phyloP scores from a whole-genome alignment of 306 rosid species.

The Sechiopsis laciniata region DNA sequence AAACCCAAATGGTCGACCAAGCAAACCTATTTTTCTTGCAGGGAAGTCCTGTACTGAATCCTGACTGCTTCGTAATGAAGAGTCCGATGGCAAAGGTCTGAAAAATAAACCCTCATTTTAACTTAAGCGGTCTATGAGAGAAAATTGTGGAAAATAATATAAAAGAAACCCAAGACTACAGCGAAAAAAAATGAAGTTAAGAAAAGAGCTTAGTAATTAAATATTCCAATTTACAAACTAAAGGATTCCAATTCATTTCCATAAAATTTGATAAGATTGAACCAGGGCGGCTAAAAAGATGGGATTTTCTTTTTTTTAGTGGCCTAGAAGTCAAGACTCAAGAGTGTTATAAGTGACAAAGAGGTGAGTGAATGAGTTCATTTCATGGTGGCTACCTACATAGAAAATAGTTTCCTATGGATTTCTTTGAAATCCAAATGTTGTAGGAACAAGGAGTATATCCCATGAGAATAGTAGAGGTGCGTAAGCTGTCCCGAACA shows the following conservation, averaged over 20 bases:
- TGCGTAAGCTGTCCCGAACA: no score
- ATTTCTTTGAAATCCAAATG: no score
- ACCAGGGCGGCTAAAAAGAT: neutral
- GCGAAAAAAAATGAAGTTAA: neutral
- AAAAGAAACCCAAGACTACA: neutral
- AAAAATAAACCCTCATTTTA: constrained; percentile 26
- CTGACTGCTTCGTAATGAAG: constrained; percentile 49
- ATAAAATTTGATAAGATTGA: neutral
- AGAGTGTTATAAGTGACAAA: no score
- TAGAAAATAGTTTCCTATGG: no score
- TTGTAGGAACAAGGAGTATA: no score
- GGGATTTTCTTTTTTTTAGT: neutral
- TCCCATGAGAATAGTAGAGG: no score
- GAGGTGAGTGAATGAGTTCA: no score
- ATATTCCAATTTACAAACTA: neutral
- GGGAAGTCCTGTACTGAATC: constrained; percentile 57
- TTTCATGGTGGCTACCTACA: no score
- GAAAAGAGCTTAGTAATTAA: constrained; percentile 5
- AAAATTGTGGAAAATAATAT: neutral
- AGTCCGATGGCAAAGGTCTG: constrained; percentile 60
- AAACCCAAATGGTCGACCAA: constrained; percentile 90
- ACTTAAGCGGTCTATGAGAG: constrained; percentile 6
- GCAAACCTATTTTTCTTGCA: constrained; percentile 59
- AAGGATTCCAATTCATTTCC: neutral
- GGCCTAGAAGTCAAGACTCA: no score